These are phyloP conservation scores for Wickerhamiella kurtzmanii DNA, from an alignment of 805 yeast species.

Conservation along the genomic window DNA sequence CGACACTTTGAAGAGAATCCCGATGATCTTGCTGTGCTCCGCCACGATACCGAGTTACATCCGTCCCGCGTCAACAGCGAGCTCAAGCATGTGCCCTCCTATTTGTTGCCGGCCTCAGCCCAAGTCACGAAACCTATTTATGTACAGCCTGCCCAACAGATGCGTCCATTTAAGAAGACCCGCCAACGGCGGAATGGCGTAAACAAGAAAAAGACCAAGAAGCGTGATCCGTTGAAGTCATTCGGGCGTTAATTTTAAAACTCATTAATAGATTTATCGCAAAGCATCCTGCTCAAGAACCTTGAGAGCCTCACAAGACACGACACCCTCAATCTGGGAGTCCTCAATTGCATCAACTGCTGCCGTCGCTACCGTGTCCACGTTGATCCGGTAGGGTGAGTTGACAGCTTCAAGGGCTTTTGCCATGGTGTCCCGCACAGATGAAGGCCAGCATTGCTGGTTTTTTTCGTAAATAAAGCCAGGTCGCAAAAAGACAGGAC, in stretches of 20 bases:
- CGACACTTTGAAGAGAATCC: constrained; percentile 96
- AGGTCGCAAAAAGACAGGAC: constrained; percentile 61
- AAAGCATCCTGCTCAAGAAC: constrained; percentile 6
- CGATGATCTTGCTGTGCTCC: constrained; percentile 71
- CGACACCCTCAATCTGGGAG: constrained; percentile 40
- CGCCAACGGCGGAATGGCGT: constrained; percentile 3
- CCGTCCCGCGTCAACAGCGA: constrained; percentile 72
- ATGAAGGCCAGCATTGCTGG: constrained; percentile 13
- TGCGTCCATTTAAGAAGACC: constrained; percentile 5
- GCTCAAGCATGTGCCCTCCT: constrained; percentile 84
- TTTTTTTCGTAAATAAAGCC: constrained; percentile 49
- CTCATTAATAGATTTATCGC: background rate
- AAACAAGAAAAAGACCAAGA: constrained; percentile 5
- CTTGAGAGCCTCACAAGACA: constrained; percentile 35
- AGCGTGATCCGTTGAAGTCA: constrained; percentile 17
- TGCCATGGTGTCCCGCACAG: constrained; percentile 31
- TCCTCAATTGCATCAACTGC: constrained; percentile 44
- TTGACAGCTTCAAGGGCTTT: constrained; percentile 33
- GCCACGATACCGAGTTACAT: constrained; percentile 85
- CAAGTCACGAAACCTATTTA: constrained; percentile 15
- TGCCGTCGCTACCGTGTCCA: constrained; percentile 53
- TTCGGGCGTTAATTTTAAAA: constrained; percentile 7
- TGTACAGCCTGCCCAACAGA: constrained; percentile 8
- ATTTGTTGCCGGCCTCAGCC: constrained; percentile 59
- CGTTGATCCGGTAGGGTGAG: constrained; percentile 30